Conservation (phyloP, 2,329 filamentous ascomycete genomes). For the Xylariaceae sp. region DNA sequence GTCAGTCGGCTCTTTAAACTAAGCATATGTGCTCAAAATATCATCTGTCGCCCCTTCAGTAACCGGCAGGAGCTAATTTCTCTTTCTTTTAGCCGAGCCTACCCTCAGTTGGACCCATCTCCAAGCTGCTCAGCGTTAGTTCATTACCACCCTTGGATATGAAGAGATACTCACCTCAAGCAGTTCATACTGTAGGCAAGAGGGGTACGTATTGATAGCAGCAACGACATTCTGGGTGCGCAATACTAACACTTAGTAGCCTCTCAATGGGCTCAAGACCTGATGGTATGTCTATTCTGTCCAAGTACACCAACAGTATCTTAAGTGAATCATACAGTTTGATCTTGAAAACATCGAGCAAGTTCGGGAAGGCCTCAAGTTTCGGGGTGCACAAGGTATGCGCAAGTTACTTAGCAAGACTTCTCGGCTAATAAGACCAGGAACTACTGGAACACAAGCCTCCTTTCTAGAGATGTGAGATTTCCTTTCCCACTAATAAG, state of each 20-base stretch:
- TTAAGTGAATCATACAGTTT: constrained; percentile 60
- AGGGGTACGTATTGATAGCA: constrained; percentile 12
- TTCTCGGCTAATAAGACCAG: constrained; percentile 31
- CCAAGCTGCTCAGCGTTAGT: no score
- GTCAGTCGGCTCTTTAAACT: no score
- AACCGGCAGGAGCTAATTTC: no score
- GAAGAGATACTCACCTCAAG: no score
- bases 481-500: no score
- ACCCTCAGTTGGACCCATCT: no score
- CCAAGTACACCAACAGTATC: neutral
- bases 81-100: no score
- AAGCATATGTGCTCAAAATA: no score
- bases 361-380: constrained; percentile 71
- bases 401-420: neutral
- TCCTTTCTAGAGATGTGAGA: constrained; percentile 15
- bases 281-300: constrained; percentile 16
- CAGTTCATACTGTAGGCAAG: constrained; percentile 28
- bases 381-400: constrained; percentile 58
- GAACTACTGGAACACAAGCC: constrained; percentile 26
- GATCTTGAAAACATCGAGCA: constrained; percentile 77
- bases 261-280: constrained; percentile 75
- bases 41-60: no score
- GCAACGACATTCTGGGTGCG: neutral
- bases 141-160: no score
- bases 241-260: constrained; percentile 62